These are phyloP conservation scores for Pythium rishiriense DNA, from an alignment of 352 stramenopile genomes.

Conservation along the genomic window DNA sequence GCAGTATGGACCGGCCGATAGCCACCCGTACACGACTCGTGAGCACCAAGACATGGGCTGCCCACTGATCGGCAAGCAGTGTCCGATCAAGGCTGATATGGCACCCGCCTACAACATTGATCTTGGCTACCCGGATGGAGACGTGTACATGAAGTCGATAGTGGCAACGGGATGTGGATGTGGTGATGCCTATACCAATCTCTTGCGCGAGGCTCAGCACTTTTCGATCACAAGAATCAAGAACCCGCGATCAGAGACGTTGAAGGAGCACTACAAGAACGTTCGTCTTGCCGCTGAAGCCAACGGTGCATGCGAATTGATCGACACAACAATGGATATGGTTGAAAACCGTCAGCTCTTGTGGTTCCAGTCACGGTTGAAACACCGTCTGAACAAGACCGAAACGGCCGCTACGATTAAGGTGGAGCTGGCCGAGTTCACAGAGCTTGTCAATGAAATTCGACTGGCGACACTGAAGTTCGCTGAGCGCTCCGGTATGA, in stretches of 20 bases:
- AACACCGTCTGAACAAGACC: conserved; percentile 66
- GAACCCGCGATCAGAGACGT: conserved; percentile 67
- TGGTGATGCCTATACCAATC: conserved; percentile 70
- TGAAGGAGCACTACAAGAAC: conserved; percentile 91
- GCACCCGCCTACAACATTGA: conserved; percentile 74
- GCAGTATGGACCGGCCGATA: conserved; percentile 88
- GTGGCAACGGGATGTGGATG: conserved; percentile 71
- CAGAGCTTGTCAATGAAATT: conserved; percentile 79
- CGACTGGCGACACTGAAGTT: conserved; percentile 77
- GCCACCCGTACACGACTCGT: conserved; percentile 86
- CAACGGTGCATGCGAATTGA: conserved; percentile 74
- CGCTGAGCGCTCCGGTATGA: conserved; percentile 85
- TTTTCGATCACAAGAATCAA: too few relatives aligned
- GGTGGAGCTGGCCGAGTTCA: conserved; percentile 81
- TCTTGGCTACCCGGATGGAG: conserved; percentile 77
- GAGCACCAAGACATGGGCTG: conserved; percentile 82
- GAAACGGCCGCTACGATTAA: conserved; percentile 87
- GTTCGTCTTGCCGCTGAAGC: conserved; percentile 78
- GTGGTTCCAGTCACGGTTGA: conserved; percentile 79
- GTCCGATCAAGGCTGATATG: conserved; percentile 86
- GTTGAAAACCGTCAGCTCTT: conserved; percentile 68
- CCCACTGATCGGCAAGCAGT: conserved; percentile 90
- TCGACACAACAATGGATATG: conserved; percentile 74
- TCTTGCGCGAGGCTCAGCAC: conserved; percentile 68
- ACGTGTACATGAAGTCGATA: conserved; percentile 74